phyloP scores from a whole-genome alignment of 2,329 filamentous ascomycete genomes.

The Claviceps fusiformis region DNA sequence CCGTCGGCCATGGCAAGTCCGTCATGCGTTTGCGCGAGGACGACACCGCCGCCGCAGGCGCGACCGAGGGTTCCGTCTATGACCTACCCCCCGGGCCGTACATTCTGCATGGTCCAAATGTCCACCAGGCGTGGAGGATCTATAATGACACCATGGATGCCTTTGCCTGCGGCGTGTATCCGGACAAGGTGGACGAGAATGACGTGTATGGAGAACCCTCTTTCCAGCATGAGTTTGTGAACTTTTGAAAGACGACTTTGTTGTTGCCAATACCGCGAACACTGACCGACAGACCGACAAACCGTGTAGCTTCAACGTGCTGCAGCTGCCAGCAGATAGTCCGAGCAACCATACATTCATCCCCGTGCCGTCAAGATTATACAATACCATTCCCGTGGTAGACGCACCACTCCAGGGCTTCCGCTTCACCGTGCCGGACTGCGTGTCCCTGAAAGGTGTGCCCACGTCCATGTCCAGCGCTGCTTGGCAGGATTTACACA shows the following conservation, averaged over 20 bases:
- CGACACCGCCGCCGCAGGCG: conserved; percentile 8
- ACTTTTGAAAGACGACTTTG: too few species aligned
- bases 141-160: conserved; percentile 24
- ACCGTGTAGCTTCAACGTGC: conserved; percentile 2
- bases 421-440: conserved; percentile 23
- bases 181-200: conserved; percentile 13
- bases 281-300: neutral
- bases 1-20: neutral
- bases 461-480: conserved; percentile 43
- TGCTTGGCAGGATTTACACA: conserved; percentile 42
- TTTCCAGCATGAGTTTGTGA: neutral
- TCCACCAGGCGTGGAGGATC: conserved; percentile 28
- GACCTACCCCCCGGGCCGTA: conserved; percentile 26
- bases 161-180: conserved; percentile 24
- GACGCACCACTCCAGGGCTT: conserved; percentile 23
- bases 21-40: conserved; percentile 9
- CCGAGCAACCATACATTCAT: conserved; percentile 13
- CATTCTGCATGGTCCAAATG: conserved; percentile 26
- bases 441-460: conserved; percentile 29
- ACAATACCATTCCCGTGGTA: conserved; percentile 14
- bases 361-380: conserved; percentile 25
- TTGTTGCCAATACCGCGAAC: neutral
- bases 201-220: neutral
- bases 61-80: conserved; percentile 6
- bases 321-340: neutral